phyloP scores from a whole-genome alignment of 116 monocot genomes.

The Phalaenopsis hybrid region DNA sequence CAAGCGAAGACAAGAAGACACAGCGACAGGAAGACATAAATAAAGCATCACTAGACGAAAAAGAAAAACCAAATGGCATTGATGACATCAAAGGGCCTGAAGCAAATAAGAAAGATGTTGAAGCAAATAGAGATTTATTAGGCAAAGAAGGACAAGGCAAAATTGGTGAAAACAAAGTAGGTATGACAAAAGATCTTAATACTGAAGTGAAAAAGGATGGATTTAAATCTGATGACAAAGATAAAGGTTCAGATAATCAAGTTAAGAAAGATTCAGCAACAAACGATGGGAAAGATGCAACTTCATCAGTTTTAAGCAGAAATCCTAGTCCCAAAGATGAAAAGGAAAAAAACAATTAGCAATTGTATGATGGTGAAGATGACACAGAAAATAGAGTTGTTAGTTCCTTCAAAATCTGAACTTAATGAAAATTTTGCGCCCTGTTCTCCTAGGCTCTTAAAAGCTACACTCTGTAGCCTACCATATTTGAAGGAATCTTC shows the following conservation, averaged over 20 bases:
- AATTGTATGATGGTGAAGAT: background rate
- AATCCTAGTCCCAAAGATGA: background rate
- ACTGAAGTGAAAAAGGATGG: constrained; percentile 1
- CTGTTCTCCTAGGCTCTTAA: background rate
- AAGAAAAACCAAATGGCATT: background rate
- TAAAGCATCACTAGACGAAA: background rate
- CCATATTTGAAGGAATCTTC: background rate
- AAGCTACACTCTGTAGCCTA: background rate
- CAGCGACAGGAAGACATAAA: background rate
- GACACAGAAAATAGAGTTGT: background rate
- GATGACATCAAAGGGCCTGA: background rate
- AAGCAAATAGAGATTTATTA: background rate
- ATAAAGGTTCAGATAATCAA: background rate
- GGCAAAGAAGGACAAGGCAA: background rate
- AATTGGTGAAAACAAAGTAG: background rate
- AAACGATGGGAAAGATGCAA: background rate
- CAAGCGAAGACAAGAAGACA: background rate
- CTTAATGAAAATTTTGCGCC: background rate
- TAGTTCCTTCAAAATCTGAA: background rate
- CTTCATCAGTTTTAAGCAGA: background rate
- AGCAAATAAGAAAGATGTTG: background rate
- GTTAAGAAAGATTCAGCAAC: background rate
- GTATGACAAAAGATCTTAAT: background rate
- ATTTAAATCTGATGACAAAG: constrained; percentile 1
- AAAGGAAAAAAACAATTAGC: background rate